Evolutionary conservation across 805 yeast species (phyloP), one percentile per base, ranked within the genome.

Genomic region (Starmerella khaoyaiensis): DNA sequence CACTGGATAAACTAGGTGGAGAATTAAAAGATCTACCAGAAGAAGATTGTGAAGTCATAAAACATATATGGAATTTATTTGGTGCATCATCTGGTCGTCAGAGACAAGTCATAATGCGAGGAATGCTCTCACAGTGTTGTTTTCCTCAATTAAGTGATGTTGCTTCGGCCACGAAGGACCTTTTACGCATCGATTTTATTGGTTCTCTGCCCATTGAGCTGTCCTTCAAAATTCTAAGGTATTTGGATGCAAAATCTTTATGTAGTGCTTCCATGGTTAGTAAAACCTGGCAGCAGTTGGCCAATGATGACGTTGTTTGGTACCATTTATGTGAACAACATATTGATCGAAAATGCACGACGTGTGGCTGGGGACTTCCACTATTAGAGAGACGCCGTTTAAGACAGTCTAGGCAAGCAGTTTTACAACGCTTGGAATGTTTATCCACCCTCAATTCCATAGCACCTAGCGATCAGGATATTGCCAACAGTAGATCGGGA

Each of bases 361-460:
- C 82, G 54, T 90, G 98, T 62, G 98, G 98, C 12, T 90, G 98
- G 98, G 98, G 98, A 4, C 66, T 90, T 46, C 98, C 98, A 3
- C 62, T 90, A 42, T 71, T 90, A 73, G 94, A 84, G 52, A 82
- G 84, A 74, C 79, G 54, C 36, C 49, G 66, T 18, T 51, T 59
- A 17, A 47, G 58, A 19, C 57, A 55, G 31, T 45, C 57, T 33
- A 51, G 51, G 36, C 48, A 49, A 27, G 53, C 52, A 12, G 50
- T 57, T 8, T 51, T 52, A 40, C 35, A 37, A 36, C 51, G 61
- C 4, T 50, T 54, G 1, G 47, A 47, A 25, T 21, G 39, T 16
- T 28, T 35, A 31, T 21, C 41, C 15, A 15, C 39, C 7, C 7
- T n/a, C 16, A 22, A 16, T 16, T 21, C 21, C 19, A 12, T 14